phyloP scores from a whole-genome alignment of 2,329 filamentous ascomycete genomes.

The Fusarium sp. region DNA sequence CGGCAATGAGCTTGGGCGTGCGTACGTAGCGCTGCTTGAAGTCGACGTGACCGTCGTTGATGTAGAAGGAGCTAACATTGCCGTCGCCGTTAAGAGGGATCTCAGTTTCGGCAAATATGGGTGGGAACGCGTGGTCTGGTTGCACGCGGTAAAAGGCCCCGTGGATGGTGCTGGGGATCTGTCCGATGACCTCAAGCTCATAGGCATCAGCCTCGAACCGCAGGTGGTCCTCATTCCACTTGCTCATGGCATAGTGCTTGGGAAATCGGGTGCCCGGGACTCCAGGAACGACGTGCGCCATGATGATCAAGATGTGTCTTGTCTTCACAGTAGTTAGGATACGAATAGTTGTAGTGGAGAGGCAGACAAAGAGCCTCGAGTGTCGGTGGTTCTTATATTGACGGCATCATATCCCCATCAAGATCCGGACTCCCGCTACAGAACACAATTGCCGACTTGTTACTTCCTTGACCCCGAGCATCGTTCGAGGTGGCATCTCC shows the following conservation, averaged over 20 bases:
- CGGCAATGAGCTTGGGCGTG: constrained; percentile 16
- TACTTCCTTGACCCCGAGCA: not conserved
- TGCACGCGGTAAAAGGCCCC: constrained; percentile 18
- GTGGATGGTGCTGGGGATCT: constrained; percentile 12
- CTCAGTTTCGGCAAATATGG: constrained; percentile 15
- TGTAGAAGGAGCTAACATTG: constrained; percentile 14
- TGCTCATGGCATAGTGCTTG: constrained; percentile 20
- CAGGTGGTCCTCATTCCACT: constrained; percentile 19
- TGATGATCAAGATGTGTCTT: not conserved
- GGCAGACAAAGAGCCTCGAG: not conserved
- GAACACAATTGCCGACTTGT: not conserved
- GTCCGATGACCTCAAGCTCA: constrained; percentile 14
- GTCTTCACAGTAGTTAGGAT: not conserved
- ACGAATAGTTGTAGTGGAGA: not conserved
- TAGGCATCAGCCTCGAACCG: constrained; percentile 17
- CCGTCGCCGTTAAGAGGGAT: constrained; percentile 18
- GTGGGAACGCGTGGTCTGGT: constrained; percentile 16
- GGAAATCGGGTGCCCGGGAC: constrained; percentile 12
- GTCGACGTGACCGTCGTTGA: constrained; percentile 18
- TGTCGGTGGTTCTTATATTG: not conserved
- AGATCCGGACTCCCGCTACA: not conserved
- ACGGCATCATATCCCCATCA: not conserved
- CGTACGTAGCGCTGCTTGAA: constrained; percentile 21
- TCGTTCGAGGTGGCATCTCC: not conserved
- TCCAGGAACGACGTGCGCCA: constrained; percentile 9